Base-by-base conservation (phyloP, 2,329 filamentous ascomycete species). In the Zymoseptoria tritici region DNA sequence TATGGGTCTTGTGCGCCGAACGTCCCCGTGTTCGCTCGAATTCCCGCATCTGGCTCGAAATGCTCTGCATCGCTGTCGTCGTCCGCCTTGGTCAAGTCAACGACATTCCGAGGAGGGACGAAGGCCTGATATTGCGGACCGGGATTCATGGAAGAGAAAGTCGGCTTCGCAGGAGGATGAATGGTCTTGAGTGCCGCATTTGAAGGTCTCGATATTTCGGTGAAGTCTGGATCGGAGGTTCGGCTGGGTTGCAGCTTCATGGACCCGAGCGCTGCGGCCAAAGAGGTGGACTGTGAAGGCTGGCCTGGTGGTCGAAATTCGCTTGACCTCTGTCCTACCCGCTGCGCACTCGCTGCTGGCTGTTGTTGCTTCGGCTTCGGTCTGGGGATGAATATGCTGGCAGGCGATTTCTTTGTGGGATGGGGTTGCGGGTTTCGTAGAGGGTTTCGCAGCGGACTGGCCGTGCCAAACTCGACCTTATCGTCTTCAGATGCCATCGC, bases 1-100 rank as follows among this genome's bases (percentile, higher is more conserved):
- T 79, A 78, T 9, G 81, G 78, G 65, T 86, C 83, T 16, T 78
- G 74, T 0, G 80, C 76, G 4, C 81, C 81, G 66, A 84, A 85
- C 4, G 73, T 71, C 20, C 77, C 72, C 6, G 75, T 74, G 26
- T 80, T 76, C 36, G 79, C 73, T 13, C 74, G 72, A 22, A 81
- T 74, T 2, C 71, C 76, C 16, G 72, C 74, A 64, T 81, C 79
- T 2, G 78, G 78, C 57, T 81, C 76, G 58, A 80, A 79, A 9
- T 74, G 72, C 60, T 79, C 76, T 21, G 79, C 77, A 26, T 78
- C 75, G 49, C 70, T 68, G 29, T 74, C 62, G 9, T 51, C 57
- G 49, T 69, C 72, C 36, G 61, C 70, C 59, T 72, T 71, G 1
- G 80, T 82, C 19, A 83, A 70, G 64, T 84, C 80, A 21, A 83